phyloP scores from a whole-genome alignment of 352 stramenopile species.

The Phytophthora kernoviae region DNA sequence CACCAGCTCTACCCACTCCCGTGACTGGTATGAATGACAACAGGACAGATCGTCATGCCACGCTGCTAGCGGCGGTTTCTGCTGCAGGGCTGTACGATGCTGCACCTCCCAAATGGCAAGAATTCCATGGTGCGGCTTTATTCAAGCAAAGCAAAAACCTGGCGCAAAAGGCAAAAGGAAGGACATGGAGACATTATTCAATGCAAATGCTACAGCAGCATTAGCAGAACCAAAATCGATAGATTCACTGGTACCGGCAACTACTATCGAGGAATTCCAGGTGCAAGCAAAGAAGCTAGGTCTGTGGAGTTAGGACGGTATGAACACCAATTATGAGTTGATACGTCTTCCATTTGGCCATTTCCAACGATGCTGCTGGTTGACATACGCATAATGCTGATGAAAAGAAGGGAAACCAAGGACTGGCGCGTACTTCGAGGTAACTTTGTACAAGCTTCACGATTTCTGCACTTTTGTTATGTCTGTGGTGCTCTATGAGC shows the following conservation, averaged over 20 bases:
- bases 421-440: not conserved
- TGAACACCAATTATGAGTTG: not conserved
- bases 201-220: not conserved
- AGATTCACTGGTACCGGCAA: not conserved
- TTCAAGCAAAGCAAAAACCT: constrained; percentile 20
- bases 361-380: constrained; percentile 6
- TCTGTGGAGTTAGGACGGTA: constrained; percentile 40
- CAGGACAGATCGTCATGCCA: constrained; percentile 17
- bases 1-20: constrained; percentile 5
- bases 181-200: not conserved
- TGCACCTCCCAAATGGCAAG: constrained; percentile 7
- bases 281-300: constrained; percentile 45
- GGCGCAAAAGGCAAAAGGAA: constrained; percentile 13
- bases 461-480: not conserved
- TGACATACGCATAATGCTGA: not conserved
- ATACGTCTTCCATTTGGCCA: not conserved
- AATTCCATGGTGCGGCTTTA: constrained; percentile 1
- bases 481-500: not conserved
- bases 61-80: constrained; percentile 34
- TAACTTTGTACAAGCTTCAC: constrained; percentile 22
- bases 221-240: constrained; percentile 11
- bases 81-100: constrained; percentile 41
- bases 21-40: not conserved
- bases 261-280: constrained; percentile 44
- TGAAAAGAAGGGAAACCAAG: not conserved